These are phyloP conservation scores for Cudoniella acicularis DNA, from an alignment of 495 filamentous ascomycete species.

Conservation along the genomic window DNA sequence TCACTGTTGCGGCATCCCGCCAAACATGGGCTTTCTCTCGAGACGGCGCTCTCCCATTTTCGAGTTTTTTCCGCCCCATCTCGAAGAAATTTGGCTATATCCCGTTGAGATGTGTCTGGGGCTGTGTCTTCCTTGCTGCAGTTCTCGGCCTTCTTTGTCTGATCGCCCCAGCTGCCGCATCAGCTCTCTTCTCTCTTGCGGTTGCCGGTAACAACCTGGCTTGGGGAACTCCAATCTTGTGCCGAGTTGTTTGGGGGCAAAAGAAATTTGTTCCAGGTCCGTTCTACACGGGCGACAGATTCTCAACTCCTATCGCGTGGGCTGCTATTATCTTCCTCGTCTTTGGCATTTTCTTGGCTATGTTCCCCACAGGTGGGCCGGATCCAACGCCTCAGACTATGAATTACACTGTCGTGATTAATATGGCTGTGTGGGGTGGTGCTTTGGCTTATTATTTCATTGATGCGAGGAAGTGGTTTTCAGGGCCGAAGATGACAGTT, in stretches of 20 bases:
- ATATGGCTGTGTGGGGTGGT: constrained; percentile 59
- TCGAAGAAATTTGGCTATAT: constrained; percentile 54
- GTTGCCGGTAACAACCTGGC: constrained; percentile 48
- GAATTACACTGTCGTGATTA: constrained; percentile 50
- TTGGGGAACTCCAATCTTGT: constrained; percentile 61
- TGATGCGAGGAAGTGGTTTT: constrained; percentile 62
- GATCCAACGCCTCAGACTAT: constrained; percentile 34
- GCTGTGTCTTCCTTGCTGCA: constrained; percentile 46
- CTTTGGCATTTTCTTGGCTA: constrained; percentile 33
- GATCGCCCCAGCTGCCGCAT: constrained; percentile 54
- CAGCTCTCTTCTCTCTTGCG: constrained; percentile 51
- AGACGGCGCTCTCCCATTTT: constrained; percentile 49
- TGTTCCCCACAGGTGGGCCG: constrained; percentile 58
- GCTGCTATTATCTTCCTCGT: constrained; percentile 31
- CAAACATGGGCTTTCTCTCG: constrained; percentile 54
- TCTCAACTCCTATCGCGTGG: constrained; percentile 38
- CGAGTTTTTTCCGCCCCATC: constrained; percentile 53
- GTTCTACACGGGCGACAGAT: constrained; percentile 40
- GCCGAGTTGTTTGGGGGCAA: constrained; percentile 59
- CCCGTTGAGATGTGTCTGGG: constrained; percentile 60
- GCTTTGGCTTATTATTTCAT: constrained; percentile 60
- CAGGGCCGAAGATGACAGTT: constrained; percentile 61
- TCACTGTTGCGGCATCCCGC: constrained; percentile 50
- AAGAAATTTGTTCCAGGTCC: constrained; percentile 59
- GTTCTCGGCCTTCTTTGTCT: constrained; percentile 54